Evolutionary conservation across 2,329 filamentous ascomycete genomes (phyloP).

Genomic region (Coleophoma crateriformis): DNA sequence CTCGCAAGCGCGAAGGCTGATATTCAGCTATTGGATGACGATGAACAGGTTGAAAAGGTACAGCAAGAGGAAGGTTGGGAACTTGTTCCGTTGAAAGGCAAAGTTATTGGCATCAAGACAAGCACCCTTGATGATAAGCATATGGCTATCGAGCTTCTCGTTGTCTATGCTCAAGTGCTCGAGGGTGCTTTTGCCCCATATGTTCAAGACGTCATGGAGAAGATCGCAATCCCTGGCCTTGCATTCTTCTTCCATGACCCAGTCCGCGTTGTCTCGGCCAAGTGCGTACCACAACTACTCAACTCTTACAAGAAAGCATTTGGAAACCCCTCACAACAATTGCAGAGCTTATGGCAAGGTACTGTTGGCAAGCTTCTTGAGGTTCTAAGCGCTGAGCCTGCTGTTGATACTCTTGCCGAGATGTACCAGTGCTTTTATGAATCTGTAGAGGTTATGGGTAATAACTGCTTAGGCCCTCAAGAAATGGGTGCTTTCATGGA

Average conservation of each 20-base stretch:
- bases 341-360: constrained; percentile 76
- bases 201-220: constrained; percentile 89
- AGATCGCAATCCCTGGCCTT: constrained; percentile 87
- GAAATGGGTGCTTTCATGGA: constrained; percentile 88
- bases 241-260: constrained; percentile 99
- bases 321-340: constrained; percentile 71
- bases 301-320: constrained; percentile 93
- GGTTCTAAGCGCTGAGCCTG: constrained; percentile 87
- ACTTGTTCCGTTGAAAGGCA: constrained; percentile 91
- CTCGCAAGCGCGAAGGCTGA: constrained; percentile 94
- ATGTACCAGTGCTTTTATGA: constrained; percentile 99
- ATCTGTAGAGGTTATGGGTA: constrained; percentile 88
- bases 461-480: constrained; percentile 68
- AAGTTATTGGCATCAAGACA: constrained; percentile 97
- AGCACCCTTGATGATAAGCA: constrained; percentile 97
- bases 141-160: constrained; percentile 97
- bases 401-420: constrained; percentile 92
- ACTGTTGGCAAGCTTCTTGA: constrained; percentile 90
- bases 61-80: constrained; percentile 98
- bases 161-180: constrained; percentile 95
- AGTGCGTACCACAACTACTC: constrained; percentile 87
- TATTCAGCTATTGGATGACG: constrained; percentile 91
- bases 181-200: constrained; percentile 89
- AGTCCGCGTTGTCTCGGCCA: constrained; percentile 89
- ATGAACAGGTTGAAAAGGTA: constrained; percentile 87